Evolutionary conservation across 768 basidiomycete species (phyloP).

Genomic region (Suillus alpinus): DNA sequence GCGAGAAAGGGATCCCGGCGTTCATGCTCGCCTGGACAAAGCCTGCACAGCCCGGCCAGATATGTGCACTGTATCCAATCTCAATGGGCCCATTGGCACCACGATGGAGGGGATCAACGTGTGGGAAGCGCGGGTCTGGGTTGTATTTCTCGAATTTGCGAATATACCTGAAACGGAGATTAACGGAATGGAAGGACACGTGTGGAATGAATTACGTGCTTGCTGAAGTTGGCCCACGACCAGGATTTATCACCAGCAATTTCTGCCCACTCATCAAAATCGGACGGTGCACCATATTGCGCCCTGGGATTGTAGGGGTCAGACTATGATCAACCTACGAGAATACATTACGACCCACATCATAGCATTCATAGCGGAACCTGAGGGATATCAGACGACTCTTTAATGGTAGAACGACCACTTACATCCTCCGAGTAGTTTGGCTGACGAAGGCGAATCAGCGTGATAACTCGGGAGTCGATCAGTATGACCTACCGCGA

Average conservation of each 20-base stretch:
- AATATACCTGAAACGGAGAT: slow-evolving; percentile 50
- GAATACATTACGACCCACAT: slow-evolving; percentile 29
- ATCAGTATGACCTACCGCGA: slow-evolving; percentile 42
- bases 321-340: neutral
- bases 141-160: slow-evolving; percentile 62
- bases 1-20: slow-evolving; percentile 47
- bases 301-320: slow-evolving; percentile 26
- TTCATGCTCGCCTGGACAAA: slow-evolving; percentile 55
- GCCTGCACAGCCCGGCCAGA: slow-evolving; percentile 41
- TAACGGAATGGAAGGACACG: neutral
- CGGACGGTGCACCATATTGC: slow-evolving; percentile 64
- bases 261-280: slow-evolving; percentile 64
- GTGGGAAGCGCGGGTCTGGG: slow-evolving; percentile 47
- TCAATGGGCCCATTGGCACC: slow-evolving; percentile 56
- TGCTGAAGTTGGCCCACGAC: slow-evolving; percentile 50
- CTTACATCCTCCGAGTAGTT: slow-evolving; percentile 73
- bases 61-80: slow-evolving; percentile 55
- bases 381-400: slow-evolving; percentile 25
- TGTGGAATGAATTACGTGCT: slow-evolving; percentile 31
- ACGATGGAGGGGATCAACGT: slow-evolving; percentile 42
- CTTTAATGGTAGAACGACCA: slow-evolving; percentile 7
- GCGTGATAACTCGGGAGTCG: neutral
- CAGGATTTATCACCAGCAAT: slow-evolving; percentile 55
- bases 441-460: slow-evolving; percentile 36
- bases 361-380: slow-evolving; percentile 63